phyloP scores from a whole-genome alignment of 495 filamentous ascomycete genomes.

The Amniculicola lignicola region DNA sequence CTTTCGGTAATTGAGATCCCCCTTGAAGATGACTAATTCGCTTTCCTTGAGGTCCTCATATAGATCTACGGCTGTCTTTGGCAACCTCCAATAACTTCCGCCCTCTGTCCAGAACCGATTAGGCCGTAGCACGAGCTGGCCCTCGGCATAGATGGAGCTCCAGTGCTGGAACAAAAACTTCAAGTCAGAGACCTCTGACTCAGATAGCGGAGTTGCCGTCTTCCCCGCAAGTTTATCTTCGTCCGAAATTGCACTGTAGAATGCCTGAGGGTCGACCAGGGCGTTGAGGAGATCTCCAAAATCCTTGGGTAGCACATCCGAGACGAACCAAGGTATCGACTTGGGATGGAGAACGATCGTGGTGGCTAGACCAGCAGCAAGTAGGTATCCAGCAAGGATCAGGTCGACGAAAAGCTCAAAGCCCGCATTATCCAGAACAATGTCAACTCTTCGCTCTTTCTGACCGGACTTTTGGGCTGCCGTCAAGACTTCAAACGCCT shows the following conservation, averaged over 20 bases:
- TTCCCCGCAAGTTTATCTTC: slow-evolving; percentile 58
- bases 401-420: slow-evolving; percentile 96
- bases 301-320: slow-evolving; percentile 82
- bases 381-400: slow-evolving; percentile 82
- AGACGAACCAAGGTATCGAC: slow-evolving; percentile 95
- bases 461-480: slow-evolving; percentile 53
- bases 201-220: slow-evolving; percentile 56
- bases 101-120: slow-evolving; percentile 88
- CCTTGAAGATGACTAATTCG: slow-evolving; percentile 95
- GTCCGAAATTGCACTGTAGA: slow-evolving; percentile 67
- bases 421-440: slow-evolving; percentile 92
- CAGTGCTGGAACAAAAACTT: slow-evolving; percentile 76
- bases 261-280: slow-evolving; percentile 67
- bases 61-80: slow-evolving; percentile 60
- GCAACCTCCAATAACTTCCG: slow-evolving; percentile 83
- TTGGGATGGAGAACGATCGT: slow-evolving; percentile 90
- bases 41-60: slow-evolving; percentile 75
- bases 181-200: slow-evolving; percentile 65
- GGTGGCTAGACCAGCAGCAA: slow-evolving; percentile 78
- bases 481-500: slow-evolving; percentile 67
- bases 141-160: slow-evolving; percentile 74
- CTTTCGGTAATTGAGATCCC: slow-evolving; percentile 94
- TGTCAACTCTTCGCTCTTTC: slow-evolving; percentile 72
- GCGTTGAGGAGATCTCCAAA: slow-evolving; percentile 75
- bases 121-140: slow-evolving; percentile 72